Evolutionary conservation across 257 asterid genomes (phyloP), one percentile per base, ranked within the genome.

Genomic region (Voacanga thouarsii): DNA sequence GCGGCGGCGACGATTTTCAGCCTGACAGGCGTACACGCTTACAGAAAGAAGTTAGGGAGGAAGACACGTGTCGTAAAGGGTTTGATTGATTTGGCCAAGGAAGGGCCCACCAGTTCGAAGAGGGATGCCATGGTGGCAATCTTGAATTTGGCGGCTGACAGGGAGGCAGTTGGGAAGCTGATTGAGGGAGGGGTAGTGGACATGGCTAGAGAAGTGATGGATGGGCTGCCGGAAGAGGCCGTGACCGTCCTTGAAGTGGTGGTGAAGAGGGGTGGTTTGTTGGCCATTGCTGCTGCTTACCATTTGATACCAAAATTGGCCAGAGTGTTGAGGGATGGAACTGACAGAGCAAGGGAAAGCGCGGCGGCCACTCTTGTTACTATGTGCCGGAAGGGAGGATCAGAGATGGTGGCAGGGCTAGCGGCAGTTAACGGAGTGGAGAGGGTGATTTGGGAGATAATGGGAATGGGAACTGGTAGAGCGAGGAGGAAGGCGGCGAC

Each of bases 1-100:
- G 97, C 98, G 18, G 98, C 97, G 21, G 98, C 98, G 28, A 89
- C 97, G 16, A 80, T 94, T 1, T 90, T 92, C 33, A 92, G 96
- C 87, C 75, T 94, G 86, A 88, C 95, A 5, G 84, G 91, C 1
- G 85, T 89, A 14, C 91, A 84, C 33, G 92, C 89, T 1, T 83
- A 87, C 75, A 80, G 94, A 53, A 90, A 91, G 85, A 87, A 61
- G 78, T 78, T 92, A 6, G 96, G 92, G 1, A 81, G 84, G 78
- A 87, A 85, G 83, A 86, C 90, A 26, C 91, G 91, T 18, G 92
- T 92, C 49, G 87, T 87, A 71, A 86, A 83, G 82, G 94, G 92
- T 39, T 82, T 93, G 88, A 86, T 92, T 14, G 91, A 84, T 57
- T 77, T 94, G 70, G 96, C 92, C 0, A 86, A 85, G 66, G 85